These are phyloP conservation scores for Blastocystis sp. DNA, from an alignment of 352 stramenopile species.

Conservation along the genomic window DNA sequence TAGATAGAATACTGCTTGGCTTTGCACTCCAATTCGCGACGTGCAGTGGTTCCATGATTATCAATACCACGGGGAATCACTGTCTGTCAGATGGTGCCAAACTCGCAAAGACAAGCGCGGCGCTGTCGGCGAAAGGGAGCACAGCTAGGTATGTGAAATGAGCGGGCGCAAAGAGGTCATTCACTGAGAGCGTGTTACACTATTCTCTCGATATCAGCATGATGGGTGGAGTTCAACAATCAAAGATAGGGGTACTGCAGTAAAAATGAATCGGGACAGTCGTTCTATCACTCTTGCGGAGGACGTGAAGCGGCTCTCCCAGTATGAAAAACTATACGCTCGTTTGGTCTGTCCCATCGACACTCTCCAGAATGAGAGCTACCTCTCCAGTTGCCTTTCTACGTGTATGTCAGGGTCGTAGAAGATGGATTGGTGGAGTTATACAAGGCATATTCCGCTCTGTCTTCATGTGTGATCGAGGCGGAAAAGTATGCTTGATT, in stretches of 20 bases:
- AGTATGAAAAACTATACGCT: slow-evolving; percentile 31
- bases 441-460: not conserved
- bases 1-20: slow-evolving; percentile 10
- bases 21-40: not conserved
- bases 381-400: not conserved
- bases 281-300: not conserved
- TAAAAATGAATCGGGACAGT: slow-evolving; percentile 22
- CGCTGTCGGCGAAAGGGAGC: not conserved
- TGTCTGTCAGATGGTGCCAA: slow-evolving; percentile 17
- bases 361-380: not conserved
- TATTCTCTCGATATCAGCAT: not conserved
- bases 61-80: not conserved
- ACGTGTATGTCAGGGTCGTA: not conserved
- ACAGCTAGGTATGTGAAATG: not conserved
- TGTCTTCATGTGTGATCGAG: slow-evolving; percentile 28
- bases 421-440: not conserved
- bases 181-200: not conserved
- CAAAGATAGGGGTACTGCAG: not conserved
- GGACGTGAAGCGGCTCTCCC: not conserved
- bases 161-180: not conserved
- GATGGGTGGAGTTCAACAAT: not conserved
- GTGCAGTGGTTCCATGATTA: slow-evolving; percentile 31
- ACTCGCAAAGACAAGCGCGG: not conserved
- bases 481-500: slow-evolving; percentile 52
- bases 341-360: slow-evolving; percentile 5